phyloP scores from a whole-genome alignment of 768 basidiomycete genomes.

The Mycena vitilis region DNA sequence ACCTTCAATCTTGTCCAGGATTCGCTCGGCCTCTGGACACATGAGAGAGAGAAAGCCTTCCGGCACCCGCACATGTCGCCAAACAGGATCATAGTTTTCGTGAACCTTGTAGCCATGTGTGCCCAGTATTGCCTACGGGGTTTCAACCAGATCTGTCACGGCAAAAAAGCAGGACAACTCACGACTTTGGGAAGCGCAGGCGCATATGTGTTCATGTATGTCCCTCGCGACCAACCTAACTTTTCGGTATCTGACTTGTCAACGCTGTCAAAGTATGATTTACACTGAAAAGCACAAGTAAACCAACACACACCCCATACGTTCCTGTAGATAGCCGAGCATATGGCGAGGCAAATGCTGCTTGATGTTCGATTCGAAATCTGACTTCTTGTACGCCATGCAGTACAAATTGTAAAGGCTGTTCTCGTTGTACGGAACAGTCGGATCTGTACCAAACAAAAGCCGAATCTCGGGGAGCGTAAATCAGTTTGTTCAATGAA shows the following conservation, averaged over 20 bases:
- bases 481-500: no score
- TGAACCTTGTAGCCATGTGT: conserved; percentile 31
- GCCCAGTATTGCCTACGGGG: conserved; percentile 31
- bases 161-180: background rate
- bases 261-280: background rate
- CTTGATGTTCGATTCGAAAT: background rate
- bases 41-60: conserved; percentile 29
- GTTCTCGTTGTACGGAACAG: background rate
- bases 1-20: conserved; percentile 9
- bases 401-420: background rate
- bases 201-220: background rate
- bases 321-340: background rate
- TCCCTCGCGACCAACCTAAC: background rate
- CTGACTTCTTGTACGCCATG: background rate
- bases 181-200: background rate
- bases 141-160: no score
- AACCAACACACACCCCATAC: background rate
- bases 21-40: conserved; percentile 34
- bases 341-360: background rate
- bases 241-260: background rate
- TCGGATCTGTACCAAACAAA: background rate
- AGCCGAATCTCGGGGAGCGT: background rate
- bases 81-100: conserved; percentile 32
- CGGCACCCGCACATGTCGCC: conserved; percentile 33
- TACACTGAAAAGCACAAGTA: background rate